These are phyloP conservation scores for Talaromyces sp. DNA, from an alignment of 2,329 filamentous ascomycete species.

Conservation along the genomic window DNA sequence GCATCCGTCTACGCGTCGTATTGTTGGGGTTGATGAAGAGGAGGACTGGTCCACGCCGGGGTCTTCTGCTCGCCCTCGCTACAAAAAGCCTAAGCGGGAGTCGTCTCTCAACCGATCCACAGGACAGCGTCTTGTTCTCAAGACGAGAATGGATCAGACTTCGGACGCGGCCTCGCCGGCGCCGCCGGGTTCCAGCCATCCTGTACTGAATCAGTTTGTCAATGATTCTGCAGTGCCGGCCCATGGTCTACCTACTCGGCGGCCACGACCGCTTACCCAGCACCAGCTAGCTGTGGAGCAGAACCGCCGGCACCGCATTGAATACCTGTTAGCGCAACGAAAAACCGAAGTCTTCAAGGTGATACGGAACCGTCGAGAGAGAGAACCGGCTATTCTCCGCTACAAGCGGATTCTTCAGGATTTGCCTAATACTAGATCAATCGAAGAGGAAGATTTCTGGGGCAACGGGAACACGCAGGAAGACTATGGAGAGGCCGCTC, in stretches of 20 bases:
- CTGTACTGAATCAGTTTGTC: constrained; percentile 39
- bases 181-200: constrained; percentile 38
- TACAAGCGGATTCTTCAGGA: constrained; percentile 39
- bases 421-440: constrained; percentile 43
- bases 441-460: constrained; percentile 42
- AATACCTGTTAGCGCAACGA: constrained; percentile 43
- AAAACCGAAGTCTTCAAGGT: constrained; percentile 34
- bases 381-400: constrained; percentile 35
- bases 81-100: constrained; percentile 36
- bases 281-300: constrained; percentile 48
- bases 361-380: constrained; percentile 34
- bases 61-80: constrained; percentile 32
- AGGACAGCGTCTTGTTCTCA: constrained; percentile 39
- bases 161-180: constrained; percentile 40
- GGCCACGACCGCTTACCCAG: constrained; percentile 45
- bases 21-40: constrained; percentile 29
- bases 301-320: constrained; percentile 45
- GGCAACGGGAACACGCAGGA: constrained; percentile 43
- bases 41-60: constrained; percentile 35
- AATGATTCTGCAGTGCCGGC: constrained; percentile 26
- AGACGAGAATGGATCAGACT: constrained; percentile 41
- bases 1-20: constrained; percentile 31
- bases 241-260: constrained; percentile 29
- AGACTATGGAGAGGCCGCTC: constrained; percentile 46
- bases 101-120: constrained; percentile 32